Percentiles rank a stretch among this genome's conserved stretches.
Conservation (phyloP, 345 rosid species). For the Capsella bursapastoris region DNA sequence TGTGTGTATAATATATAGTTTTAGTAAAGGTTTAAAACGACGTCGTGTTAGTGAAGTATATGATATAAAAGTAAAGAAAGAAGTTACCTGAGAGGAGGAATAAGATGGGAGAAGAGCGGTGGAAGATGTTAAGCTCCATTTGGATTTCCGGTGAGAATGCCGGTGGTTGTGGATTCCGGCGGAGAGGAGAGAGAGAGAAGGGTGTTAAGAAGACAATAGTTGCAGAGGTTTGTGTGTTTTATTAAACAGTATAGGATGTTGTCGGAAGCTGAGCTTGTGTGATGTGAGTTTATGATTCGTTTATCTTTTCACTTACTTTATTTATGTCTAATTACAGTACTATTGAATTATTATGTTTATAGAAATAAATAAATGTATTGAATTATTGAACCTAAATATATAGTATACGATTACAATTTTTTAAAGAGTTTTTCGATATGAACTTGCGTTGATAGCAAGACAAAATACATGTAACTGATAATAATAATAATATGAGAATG, state of each 20-base stretch:
- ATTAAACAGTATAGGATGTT: not conserved
- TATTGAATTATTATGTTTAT: too few species aligned
- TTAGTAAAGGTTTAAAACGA: not conserved
- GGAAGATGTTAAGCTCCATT: constrained; percentile 36
- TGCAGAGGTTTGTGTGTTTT: constrained; percentile 30
- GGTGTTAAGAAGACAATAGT: not conserved
- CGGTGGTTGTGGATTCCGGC: constrained; percentile 25
- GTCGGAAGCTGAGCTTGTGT: constrained; percentile 19
- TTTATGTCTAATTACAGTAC: not conserved
- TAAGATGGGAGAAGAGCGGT: constrained; percentile 13
- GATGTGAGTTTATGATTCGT: constrained; percentile 31
- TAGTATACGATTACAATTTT: too few species aligned
- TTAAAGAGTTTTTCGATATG: not conserved
- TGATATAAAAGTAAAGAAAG: not conserved
- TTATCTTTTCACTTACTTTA: constrained; percentile 9
- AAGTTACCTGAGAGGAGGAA: constrained; percentile 39
- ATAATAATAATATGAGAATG: not conserved
- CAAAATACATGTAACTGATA: not conserved
- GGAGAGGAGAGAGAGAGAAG: constrained; percentile 26
- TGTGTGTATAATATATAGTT: constrained; percentile 12
- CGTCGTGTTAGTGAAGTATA: not conserved
- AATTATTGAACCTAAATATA: too few species aligned
- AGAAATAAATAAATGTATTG: too few species aligned
- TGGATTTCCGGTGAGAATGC: constrained; percentile 8
- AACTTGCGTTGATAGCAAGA: not conserved